These are phyloP conservation scores for Leccinellum albellum DNA, from an alignment of 768 basidiomycete genomes.

Conservation along the genomic window DNA sequence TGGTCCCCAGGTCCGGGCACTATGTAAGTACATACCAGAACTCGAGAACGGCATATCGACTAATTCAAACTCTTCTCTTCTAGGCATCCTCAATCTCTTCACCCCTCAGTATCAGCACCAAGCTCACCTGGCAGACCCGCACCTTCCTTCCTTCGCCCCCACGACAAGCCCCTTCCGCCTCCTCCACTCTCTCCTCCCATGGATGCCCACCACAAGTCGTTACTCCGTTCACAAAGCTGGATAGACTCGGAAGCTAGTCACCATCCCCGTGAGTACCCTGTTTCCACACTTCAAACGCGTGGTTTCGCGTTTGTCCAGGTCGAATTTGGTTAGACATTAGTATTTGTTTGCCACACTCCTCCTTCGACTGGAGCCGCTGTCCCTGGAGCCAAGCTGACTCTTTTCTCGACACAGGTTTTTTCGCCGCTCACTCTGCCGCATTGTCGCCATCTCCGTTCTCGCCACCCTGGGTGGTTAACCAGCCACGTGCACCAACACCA, in stretches of 20 bases:
- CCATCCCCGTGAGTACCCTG: slow-evolving; percentile 23
- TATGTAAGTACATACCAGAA: slow-evolving; percentile 21
- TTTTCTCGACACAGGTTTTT: slow-evolving; percentile 27
- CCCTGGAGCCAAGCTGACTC: slow-evolving; percentile 14
- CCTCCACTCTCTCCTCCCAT: slow-evolving; percentile 33
- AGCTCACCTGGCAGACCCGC: slow-evolving; percentile 19
- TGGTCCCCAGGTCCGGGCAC: neutral
- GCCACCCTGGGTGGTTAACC: slow-evolving; percentile 27
- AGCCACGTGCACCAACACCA: slow-evolving; percentile 41
- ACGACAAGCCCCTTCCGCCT: slow-evolving; percentile 41
- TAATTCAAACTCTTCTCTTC: neutral
- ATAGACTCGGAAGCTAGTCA: slow-evolving; percentile 13
- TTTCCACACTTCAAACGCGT: slow-evolving; percentile 14
- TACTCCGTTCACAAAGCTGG: slow-evolving; percentile 25
- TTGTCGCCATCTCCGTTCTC: slow-evolving; percentile 35
- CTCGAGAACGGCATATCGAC: neutral
- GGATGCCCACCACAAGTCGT: slow-evolving; percentile 22
- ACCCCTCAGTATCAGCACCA: slow-evolving; percentile 28
- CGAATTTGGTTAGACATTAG: slow-evolving; percentile 7
- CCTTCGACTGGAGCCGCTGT: slow-evolving; percentile 8
- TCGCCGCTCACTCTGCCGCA: slow-evolving; percentile 27
- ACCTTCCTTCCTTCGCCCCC: slow-evolving; percentile 6
- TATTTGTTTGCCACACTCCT: slow-evolving; percentile 19
- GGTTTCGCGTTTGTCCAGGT: slow-evolving; percentile 3
- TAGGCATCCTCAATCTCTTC: slow-evolving; percentile 21